Conservation (phyloP, 2,329 filamentous ascomycete genomes). For the Hirsutella thompsonii region DNA sequence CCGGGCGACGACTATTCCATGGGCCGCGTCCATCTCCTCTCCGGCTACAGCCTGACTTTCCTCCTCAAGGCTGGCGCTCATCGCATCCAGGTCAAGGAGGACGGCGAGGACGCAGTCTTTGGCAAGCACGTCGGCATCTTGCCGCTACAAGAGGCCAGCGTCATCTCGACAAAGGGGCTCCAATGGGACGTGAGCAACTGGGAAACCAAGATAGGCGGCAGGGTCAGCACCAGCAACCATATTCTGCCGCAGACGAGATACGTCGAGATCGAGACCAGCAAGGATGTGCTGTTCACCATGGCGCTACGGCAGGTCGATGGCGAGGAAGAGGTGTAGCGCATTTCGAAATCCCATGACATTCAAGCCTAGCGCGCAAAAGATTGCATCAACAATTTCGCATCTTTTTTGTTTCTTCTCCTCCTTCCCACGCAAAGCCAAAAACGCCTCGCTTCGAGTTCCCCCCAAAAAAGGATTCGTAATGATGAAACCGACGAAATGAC, state of each 20-base stretch:
- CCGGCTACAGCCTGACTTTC: conserved; percentile 70
- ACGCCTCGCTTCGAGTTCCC: conserved; percentile 6
- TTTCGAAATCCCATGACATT: conserved; percentile 1
- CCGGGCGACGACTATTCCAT: conserved; percentile 30
- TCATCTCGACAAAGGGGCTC: conserved; percentile 68
- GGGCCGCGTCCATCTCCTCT: conserved; percentile 64
- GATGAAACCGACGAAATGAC: conserved; percentile 4
- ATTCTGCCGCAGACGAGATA: conserved; percentile 44
- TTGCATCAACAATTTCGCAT: not conserved
- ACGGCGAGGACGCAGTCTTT: conserved; percentile 39
- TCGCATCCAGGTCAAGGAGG: conserved; percentile 48
- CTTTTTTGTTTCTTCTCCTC: too few species aligned
- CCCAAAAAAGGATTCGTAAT: too few species aligned
- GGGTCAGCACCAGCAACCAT: conserved; percentile 72
- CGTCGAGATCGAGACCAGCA: conserved; percentile 49
- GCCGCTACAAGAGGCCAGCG: conserved; percentile 64
- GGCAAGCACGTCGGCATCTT: conserved; percentile 77
- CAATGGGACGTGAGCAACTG: conserved; percentile 86
- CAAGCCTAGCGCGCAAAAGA: not conserved
- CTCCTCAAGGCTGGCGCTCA: conserved; percentile 61
- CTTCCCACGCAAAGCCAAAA: conserved; percentile 1
- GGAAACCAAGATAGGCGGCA: conserved; percentile 62
- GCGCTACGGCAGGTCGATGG: conserved; percentile 35
- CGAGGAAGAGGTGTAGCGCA: conserved; percentile 18
- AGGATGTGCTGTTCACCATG: conserved; percentile 62